phyloP scores from a whole-genome alignment of 345 rosid species.

The Ceriops tagal region DNA sequence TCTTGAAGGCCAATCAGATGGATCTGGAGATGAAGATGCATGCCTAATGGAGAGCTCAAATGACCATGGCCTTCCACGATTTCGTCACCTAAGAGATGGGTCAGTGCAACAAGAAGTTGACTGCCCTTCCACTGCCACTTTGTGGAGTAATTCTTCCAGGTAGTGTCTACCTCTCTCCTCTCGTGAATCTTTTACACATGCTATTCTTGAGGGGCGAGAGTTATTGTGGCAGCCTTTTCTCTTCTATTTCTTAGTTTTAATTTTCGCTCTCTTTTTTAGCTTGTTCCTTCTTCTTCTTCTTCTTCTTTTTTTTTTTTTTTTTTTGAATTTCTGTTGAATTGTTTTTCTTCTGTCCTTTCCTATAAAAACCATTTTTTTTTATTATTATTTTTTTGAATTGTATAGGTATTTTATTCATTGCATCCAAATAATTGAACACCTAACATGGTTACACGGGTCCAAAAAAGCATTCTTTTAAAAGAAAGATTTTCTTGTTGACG shows the following conservation, averaged over 20 bases:
- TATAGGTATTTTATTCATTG: not conserved
- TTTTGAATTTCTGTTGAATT: not conserved
- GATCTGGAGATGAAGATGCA: slow-evolving; percentile 71
- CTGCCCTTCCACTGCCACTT: slow-evolving; percentile 34
- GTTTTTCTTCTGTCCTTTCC: not conserved
- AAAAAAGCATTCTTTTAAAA: not conserved
- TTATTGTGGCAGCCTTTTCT: slow-evolving; percentile 33
- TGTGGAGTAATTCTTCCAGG: slow-evolving; percentile 83
- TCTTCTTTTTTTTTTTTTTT: not conserved
- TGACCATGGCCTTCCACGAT: slow-evolving; percentile 27
- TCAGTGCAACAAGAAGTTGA: slow-evolving; percentile 49
- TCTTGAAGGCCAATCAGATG: slow-evolving; percentile 54
- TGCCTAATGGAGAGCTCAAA: slow-evolving; percentile 38
- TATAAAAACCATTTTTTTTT: too few species aligned
- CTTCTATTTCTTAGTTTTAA: not conserved
- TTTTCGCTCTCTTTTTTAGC: too few species aligned
- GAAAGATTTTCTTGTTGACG: slow-evolving; percentile 15
- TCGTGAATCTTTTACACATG: too few species aligned
- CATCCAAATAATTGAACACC: too few species aligned
- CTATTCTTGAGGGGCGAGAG: too few species aligned
- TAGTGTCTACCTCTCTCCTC: slow-evolving; percentile 17
- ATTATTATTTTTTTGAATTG: not conserved
- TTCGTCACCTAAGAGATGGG: slow-evolving; percentile 37
- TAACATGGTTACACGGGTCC: too few species aligned
- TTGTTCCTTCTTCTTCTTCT: not conserved